These are phyloP conservation scores for Russula vinacea DNA, from an alignment of 768 basidiomycete species.

Conservation along the genomic window DNA sequence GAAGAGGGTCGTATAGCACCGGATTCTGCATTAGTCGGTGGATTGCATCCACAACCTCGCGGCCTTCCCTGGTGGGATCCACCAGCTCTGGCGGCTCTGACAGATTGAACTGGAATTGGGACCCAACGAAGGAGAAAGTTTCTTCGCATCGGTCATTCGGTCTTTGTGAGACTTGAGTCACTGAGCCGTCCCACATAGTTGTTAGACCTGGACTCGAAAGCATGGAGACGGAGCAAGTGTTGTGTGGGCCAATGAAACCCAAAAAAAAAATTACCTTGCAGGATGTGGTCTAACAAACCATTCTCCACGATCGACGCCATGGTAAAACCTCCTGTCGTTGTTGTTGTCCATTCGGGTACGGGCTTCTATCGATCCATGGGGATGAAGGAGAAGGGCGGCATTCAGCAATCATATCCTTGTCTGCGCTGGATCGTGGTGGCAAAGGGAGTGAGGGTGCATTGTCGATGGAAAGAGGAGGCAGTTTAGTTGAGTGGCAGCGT, in stretches of 20 bases:
- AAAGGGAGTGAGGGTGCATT: too few relatives aligned
- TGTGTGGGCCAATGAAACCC: conserved; percentile 23
- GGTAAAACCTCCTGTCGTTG: neutral
- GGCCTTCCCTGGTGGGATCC: neutral
- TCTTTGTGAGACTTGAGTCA: neutral
- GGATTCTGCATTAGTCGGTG: conserved; percentile 75
- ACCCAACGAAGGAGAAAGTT: neutral
- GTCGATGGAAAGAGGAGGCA: too few relatives aligned
- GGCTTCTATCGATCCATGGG: neutral
- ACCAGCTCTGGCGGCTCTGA: neutral
- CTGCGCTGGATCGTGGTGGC: conserved; percentile 31
- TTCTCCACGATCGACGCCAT: conserved; percentile 3
- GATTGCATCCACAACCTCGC: conserved; percentile 45
- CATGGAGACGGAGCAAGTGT: conserved; percentile 4
- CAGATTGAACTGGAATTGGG: neutral
- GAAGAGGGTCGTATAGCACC: conserved; percentile 69
- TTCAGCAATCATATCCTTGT: conserved; percentile 17
- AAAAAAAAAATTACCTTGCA: conserved; percentile 15
- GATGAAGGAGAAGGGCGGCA: neutral
- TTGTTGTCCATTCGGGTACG: neutral
- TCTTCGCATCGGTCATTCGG: neutral
- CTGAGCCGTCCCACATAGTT: neutral
- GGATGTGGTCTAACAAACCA: conserved; percentile 5
- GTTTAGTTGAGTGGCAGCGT: too few relatives aligned
- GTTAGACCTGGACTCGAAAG: neutral